Base-by-base conservation (phyloP, 140 eudicot species). In the Ambrosia hybrid region DNA sequence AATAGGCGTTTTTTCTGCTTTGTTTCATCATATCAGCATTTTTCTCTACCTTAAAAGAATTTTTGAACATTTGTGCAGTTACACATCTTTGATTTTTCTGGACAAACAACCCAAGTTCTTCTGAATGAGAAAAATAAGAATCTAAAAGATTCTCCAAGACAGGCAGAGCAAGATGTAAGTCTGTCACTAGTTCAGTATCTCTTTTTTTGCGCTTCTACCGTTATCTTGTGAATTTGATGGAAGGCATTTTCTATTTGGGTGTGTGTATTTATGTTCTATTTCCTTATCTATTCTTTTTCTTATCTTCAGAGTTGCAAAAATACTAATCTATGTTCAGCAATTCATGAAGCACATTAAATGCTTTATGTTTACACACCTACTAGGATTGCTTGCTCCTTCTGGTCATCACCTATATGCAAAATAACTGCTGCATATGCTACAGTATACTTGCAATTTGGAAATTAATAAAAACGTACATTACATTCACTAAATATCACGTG, bases 21-120 rank as follows among this genome's bases (percentile, higher is more conserved):
- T 45, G 68, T 46, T 16, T 77, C 34, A 17, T 48, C 37, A 51
- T 53, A 41, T 71, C 41, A 71, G 3, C 39, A 33, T 63, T 72
- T 51, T 77, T 63, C 13, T 60, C 60, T 70, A 33, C 41, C 33
- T 63, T 56, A 12, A 64, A 58, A 66, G 46, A 78, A 66, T 62
- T 38, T 67, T 38, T 36, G 39, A 65, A 62, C 64, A 15, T 34
- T 76, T 79, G 36, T 77, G 84, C 96, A 94, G 99, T 73, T 86
- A 76, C 85, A 88, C 67, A 84, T 94, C 57, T 88, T 97, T 95
- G 99, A 94, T 85, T 90, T 90, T 73, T 88, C 97, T 70, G 97
- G 95, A 66, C 82, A 87, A 84, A 94, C 85, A 52, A 79, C 87
- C 37, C 79, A 79, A 39, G 79, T 78, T 85, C 75, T 88, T 13